Evolutionary conservation across 805 yeast species (phyloP).

Genomic region (Citeromyces nyonsensis): DNA sequence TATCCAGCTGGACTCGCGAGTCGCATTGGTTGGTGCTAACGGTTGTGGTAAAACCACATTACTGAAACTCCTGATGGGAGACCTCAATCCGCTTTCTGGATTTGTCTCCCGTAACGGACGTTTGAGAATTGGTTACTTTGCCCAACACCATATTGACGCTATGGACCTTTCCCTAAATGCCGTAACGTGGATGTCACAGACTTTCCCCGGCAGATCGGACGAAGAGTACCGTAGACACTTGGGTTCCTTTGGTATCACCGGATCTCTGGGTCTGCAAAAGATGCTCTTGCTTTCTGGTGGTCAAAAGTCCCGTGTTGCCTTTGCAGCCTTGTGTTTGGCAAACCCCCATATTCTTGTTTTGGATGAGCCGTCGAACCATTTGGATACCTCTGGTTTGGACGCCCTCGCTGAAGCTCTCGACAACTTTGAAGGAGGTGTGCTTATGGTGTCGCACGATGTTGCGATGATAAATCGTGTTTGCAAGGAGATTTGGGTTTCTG

Average conservation of each 20-base stretch:
- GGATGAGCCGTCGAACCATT: conserved; percentile 97
- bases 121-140: conserved; percentile 88
- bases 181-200: conserved; percentile 84
- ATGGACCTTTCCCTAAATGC: conserved; percentile 82
- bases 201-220: conserved; percentile 85
- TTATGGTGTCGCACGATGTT: conserved; percentile 98
- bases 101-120: conserved; percentile 69
- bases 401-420: conserved; percentile 84
- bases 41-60: conserved; percentile 99
- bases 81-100: conserved; percentile 62
- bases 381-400: conserved; percentile 96
- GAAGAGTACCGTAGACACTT: conserved; percentile 94
- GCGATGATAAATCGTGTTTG: conserved; percentile 79
- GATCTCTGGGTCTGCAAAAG: conserved; percentile 82
- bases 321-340: conserved; percentile 82
- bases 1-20: conserved; percentile 86
- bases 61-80: conserved; percentile 74
- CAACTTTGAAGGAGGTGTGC: conserved; percentile 85
- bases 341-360: conserved; percentile 85
- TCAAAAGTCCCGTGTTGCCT: conserved; percentile 96
- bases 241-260: conserved; percentile 95
- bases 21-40: conserved; percentile 96
- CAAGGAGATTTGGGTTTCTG: conserved; percentile 93
- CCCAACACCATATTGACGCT: conserved; percentile 97
- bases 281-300: conserved; percentile 91